Evolutionary conservation across 345 rosid species (phyloP).

Genomic region (Lepidium aucheri): DNA sequence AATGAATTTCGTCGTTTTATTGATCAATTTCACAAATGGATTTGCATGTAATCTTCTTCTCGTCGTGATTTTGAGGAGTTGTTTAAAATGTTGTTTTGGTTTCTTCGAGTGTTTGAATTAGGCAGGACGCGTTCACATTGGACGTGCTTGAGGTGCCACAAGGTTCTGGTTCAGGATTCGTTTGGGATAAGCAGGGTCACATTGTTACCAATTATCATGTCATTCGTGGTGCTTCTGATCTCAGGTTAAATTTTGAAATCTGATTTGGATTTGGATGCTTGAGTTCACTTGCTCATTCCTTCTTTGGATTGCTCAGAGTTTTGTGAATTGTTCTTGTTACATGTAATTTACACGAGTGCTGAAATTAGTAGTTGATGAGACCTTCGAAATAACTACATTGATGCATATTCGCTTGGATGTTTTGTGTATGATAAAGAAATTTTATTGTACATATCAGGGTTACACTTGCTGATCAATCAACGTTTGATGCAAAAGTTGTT

Average conservation of each 20-base stretch:
- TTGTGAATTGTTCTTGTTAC: no score
- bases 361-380: neutral
- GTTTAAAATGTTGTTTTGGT: neutral
- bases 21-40: neutral
- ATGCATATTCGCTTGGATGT: neutral
- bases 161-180: constrained; percentile 95
- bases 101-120: constrained; percentile 12
- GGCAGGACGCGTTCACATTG: constrained; percentile 93
- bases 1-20: neutral
- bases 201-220: constrained; percentile 92
- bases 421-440: neutral
- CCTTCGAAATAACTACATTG: neutral
- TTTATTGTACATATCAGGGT: constrained; percentile 38
- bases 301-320: neutral
- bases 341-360: no score
- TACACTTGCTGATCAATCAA: constrained; percentile 82
- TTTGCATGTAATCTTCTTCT: neutral
- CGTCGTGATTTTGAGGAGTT: neutral
- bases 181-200: constrained; percentile 83
- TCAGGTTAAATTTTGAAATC: constrained; percentile 40
- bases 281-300: neutral
- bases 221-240: constrained; percentile 96
- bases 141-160: constrained; percentile 96
- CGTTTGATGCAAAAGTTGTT: constrained; percentile 80
- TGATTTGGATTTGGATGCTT: neutral